Conservation (phyloP, 192 early-diverging fungal genomes). For the Coemansia sp. region DNA sequence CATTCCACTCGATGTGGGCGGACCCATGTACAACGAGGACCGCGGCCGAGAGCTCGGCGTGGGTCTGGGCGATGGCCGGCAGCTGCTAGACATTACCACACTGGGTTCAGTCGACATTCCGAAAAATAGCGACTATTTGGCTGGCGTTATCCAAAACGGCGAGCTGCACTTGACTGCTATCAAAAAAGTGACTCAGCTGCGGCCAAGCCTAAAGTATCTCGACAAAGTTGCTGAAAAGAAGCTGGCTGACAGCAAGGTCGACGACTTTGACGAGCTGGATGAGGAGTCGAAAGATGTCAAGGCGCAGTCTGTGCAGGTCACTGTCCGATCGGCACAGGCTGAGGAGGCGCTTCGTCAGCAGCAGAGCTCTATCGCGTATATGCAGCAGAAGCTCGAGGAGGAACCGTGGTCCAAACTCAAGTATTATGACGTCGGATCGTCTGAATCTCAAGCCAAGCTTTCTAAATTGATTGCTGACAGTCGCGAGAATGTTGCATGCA, state of each 20-base stretch:
- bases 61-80: conserved; percentile 71
- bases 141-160: conserved; percentile 76
- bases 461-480: conserved; percentile 34
- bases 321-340: conserved; percentile 62
- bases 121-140: conserved; percentile 75
- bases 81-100: conserved; percentile 79
- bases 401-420: conserved; percentile 70
- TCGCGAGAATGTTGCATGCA: conserved; percentile 28
- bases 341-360: conserved; percentile 63
- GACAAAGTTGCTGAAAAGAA: conserved; percentile 87
- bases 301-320: conserved; percentile 52
- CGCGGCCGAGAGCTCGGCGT: conserved; percentile 75
- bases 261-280: conserved; percentile 70
- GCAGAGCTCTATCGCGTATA: conserved; percentile 57
- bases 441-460: conserved; percentile 24
- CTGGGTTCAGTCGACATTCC: conserved; percentile 77
- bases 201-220: conserved; percentile 85
- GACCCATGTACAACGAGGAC: conserved; percentile 73
- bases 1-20: conserved; percentile 72
- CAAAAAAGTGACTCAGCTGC: conserved; percentile 71
- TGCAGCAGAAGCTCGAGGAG: conserved; percentile 65
- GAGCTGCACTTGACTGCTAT: conserved; percentile 88
- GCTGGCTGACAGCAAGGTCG: conserved; percentile 62
- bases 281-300: conserved; percentile 54
- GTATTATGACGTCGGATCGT: conserved; percentile 59